phyloP scores from a whole-genome alignment of 192 early-diverging fungal genomes.

The Backusella parvicylindrica region DNA sequence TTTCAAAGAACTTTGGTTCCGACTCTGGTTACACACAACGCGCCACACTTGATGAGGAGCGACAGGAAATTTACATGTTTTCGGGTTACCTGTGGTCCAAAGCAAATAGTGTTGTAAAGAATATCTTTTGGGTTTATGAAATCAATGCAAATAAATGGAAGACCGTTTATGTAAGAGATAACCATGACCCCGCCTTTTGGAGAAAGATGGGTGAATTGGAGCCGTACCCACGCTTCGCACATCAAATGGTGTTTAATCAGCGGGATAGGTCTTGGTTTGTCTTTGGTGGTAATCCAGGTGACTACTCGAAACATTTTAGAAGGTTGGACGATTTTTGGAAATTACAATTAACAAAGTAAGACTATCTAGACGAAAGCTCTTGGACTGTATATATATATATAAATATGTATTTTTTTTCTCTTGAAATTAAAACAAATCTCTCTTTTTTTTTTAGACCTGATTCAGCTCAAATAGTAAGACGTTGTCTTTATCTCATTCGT shows the following conservation, averaged over 20 bases:
- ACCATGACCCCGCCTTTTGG: constrained; percentile 15
- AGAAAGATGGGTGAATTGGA: constrained; percentile 36
- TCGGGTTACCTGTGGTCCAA: constrained; percentile 62
- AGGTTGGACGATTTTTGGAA: constrained; percentile 88
- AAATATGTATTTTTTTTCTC: background rate
- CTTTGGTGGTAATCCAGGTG: constrained; percentile 94
- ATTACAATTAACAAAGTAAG: constrained; percentile 62
- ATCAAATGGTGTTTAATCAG: constrained; percentile 87
- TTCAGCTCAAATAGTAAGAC: constrained; percentile 67
- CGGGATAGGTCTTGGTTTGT: constrained; percentile 70
- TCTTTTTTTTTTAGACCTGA: constrained; percentile 54
- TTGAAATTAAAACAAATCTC: too few species aligned
- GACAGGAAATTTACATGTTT: constrained; percentile 84
- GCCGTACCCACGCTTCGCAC: constrained; percentile 84
- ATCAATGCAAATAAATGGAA: constrained; percentile 52
- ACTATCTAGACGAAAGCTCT: too few species aligned
- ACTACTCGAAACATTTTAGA: constrained; percentile 51
- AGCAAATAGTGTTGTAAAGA: constrained; percentile 63
- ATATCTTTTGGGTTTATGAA: constrained; percentile 77
- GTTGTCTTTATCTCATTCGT: constrained; percentile 73
- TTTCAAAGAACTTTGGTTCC: constrained; percentile 68
- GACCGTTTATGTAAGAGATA: constrained; percentile 68
- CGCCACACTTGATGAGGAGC: constrained; percentile 71
- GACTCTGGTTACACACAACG: constrained; percentile 82
- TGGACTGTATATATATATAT: background rate